Base-by-base conservation (phyloP, 257 asterid genomes). In the Cruciata laevipes region DNA sequence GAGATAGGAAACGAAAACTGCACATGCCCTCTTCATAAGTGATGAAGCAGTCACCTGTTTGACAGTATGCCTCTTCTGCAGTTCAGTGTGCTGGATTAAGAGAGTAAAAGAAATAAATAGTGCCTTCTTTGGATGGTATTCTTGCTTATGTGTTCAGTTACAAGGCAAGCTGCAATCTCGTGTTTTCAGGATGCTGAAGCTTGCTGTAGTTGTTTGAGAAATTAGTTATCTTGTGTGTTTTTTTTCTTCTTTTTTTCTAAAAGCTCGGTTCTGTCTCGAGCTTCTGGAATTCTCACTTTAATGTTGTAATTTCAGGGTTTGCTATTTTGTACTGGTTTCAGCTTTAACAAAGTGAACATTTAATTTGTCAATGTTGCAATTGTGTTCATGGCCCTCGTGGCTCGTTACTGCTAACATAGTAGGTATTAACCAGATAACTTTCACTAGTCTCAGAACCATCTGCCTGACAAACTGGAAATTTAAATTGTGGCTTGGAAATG, bases 1-100 rank as follows among this genome's bases (percentile, higher is more conserved):
- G 99, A 94, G 83, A 55, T 94, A 23, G 99, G 97, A 67, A 74
- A 47, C 42, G 66, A 55, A 18, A 90, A 87, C 62, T 90, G 86
- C 73, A 58, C 61, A 44, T 82, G 82, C 65, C 40, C 73, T 27
- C 77, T 66, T 23, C 86, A 82, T 71, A 69, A 70, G 40, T 65
- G 67, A 69, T 23, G 25, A 32, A 61, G 65, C 5, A 31, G 25
- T 32, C 32, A 32, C 47, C 65, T 30, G 6, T 24, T 60, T 31
- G 42, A 16, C 27, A 14, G 42, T 31, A 20, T 31, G 47, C 35
- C 33, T 58, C 25, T 58, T 25, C 63, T 21, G n/a, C 20, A 20
- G 31, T 21, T 55, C 52, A 62, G 35, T 44, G 47, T 32, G 25
- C 6, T 61, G 17, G 47, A 32, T 31, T 61, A 61, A 32, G 66